Evolutionary conservation across 2,329 filamentous ascomycete species (phyloP).

Genomic region (Diaporthe helianthi): DNA sequence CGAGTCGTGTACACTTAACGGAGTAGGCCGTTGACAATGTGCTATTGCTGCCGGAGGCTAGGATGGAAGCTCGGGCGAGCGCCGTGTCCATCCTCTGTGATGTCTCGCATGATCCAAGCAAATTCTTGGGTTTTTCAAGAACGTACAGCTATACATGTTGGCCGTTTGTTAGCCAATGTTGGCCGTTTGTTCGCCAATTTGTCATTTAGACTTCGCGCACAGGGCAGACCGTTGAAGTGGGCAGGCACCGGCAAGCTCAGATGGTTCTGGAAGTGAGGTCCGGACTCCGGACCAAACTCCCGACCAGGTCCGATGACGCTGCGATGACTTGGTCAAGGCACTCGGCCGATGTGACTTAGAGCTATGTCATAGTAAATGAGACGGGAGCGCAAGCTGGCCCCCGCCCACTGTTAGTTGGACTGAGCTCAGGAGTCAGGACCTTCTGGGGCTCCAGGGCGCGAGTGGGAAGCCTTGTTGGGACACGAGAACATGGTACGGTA

Average conservation of each 20-base stretch:
- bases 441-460: neutral
- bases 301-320: conserved; percentile 7
- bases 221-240: neutral
- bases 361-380: neutral
- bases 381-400: neutral
- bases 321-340: neutral
- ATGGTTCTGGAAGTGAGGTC: neutral
- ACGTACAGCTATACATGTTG: neutral
- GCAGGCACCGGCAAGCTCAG: neutral
- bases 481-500: neutral
- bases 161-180: neutral
- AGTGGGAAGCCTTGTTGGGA: neutral
- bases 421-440: neutral
- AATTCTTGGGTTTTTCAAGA: neutral
- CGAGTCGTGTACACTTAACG: neutral
- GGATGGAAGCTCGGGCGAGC: neutral
- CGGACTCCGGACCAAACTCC: neutral
- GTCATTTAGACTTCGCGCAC: neutral
- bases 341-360: neutral
- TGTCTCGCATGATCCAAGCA: conserved; percentile 12
- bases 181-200: neutral
- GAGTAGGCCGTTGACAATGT: neutral
- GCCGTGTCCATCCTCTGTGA: neutral
- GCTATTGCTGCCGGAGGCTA: neutral
- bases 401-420: conserved; percentile 20